phyloP scores from a whole-genome alignment of 306 rosid genomes.

The Rosa persica region DNA sequence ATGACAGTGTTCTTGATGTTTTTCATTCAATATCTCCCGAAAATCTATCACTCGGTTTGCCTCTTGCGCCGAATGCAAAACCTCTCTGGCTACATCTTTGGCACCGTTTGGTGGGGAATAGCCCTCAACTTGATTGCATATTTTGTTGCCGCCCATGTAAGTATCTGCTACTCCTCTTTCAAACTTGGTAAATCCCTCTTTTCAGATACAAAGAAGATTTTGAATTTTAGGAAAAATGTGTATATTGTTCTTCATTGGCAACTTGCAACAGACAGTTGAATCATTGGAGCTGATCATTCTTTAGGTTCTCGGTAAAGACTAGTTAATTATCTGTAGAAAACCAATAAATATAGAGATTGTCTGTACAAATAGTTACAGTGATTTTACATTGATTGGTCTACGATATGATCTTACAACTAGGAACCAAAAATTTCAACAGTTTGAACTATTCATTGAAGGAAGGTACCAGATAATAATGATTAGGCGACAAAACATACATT shows the following conservation, averaged over 20 bases:
- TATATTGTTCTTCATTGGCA: background rate
- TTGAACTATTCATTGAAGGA: background rate
- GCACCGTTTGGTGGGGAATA: constrained; percentile 97
- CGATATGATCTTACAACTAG: background rate
- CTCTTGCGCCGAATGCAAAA: constrained; percentile 81
- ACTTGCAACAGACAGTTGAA: background rate
- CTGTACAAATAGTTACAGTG: background rate
- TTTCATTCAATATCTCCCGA: constrained; percentile 83
- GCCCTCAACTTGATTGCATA: constrained; percentile 92
- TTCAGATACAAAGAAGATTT: background rate
- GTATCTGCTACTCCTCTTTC: constrained; percentile 16
- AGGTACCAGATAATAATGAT: background rate
- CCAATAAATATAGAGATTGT: background rate
- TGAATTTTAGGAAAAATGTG: background rate
- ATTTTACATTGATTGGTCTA: background rate
- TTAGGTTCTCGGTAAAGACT: background rate
- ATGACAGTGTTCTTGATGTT: constrained; percentile 80
- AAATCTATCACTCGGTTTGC: constrained; percentile 77
- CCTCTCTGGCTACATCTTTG: constrained; percentile 76
- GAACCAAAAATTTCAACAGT: background rate
- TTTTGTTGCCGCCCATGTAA: constrained; percentile 96
- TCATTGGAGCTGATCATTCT: background rate
- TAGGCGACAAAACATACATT: too few species aligned
- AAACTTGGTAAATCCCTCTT: background rate
- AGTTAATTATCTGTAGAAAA: background rate